phyloP scores from a whole-genome alignment of 495 filamentous ascomycete species.

The Aspergillus haitiensis region DNA sequence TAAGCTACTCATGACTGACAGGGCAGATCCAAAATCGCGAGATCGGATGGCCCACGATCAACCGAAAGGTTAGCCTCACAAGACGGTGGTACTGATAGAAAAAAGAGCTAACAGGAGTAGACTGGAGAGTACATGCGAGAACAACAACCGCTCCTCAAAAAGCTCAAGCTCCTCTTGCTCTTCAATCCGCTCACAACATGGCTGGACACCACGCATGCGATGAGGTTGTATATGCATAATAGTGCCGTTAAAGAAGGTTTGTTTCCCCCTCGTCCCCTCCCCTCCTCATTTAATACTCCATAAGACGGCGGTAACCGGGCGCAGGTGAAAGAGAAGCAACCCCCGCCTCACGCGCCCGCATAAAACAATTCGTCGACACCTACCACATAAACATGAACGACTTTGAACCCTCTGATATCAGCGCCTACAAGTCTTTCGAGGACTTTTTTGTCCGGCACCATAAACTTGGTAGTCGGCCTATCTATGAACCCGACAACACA shows the following conservation, averaged over 20 bases:
- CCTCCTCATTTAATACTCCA: neutral
- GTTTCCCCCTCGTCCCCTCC: neutral
- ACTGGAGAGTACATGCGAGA: constrained; percentile 36
- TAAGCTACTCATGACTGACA: neutral
- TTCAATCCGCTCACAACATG: constrained; percentile 45
- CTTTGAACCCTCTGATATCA: constrained; percentile 34
- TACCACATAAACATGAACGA: constrained; percentile 41
- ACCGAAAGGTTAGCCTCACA: constrained; percentile 25
- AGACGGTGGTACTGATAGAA: neutral
- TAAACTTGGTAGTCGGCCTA: constrained; percentile 35
- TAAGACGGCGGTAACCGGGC: neutral
- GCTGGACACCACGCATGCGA: constrained; percentile 37
- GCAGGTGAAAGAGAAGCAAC: constrained; percentile 14
- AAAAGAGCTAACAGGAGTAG: constrained; percentile 7
- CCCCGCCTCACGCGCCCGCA: constrained; percentile 25
- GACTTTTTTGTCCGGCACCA: constrained; percentile 50
- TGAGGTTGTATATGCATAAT: constrained; percentile 37
- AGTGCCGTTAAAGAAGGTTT: constrained; percentile 22
- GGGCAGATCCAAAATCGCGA: constrained; percentile 30
- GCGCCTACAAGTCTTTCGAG: constrained; percentile 39
- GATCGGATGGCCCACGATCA: constrained; percentile 38
- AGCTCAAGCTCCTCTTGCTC: constrained; percentile 42
- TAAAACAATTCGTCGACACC: constrained; percentile 37
- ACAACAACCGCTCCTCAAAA: constrained; percentile 41
- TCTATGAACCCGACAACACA: constrained; percentile 34